Conservation (phyloP, 768 basidiomycete species). For the Cystoderma amianthinum region DNA sequence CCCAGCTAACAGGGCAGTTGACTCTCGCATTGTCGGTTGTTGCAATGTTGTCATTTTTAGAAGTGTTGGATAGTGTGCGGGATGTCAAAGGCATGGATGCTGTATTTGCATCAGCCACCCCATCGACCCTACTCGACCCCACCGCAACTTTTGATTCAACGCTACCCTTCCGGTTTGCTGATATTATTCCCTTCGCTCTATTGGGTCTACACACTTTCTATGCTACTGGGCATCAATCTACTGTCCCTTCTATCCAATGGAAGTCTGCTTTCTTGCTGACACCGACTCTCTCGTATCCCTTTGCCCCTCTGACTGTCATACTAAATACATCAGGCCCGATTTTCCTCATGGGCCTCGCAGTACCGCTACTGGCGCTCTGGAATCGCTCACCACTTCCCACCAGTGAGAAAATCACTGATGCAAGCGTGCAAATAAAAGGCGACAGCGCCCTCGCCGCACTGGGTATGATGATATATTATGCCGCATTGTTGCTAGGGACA, state of each 20-base stretch:
- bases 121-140: constrained; percentile 34
- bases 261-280: constrained; percentile 86
- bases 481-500: constrained; percentile 55
- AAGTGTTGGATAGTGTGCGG: constrained; percentile 74
- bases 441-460: constrained; percentile 49
- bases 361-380: constrained; percentile 77
- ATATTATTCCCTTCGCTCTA: constrained; percentile 68
- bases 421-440: constrained; percentile 24
- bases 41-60: constrained; percentile 70
- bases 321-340: constrained; percentile 76
- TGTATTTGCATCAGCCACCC: constrained; percentile 40
- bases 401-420: constrained; percentile 8
- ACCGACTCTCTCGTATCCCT: constrained; percentile 59
- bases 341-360: constrained; percentile 56
- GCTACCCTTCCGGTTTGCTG: constrained; percentile 48
- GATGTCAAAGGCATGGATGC: constrained; percentile 55
- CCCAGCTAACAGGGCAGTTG: constrained; percentile 80
- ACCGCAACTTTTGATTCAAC: constrained; percentile 18
- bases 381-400: constrained; percentile 55
- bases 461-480: constrained; percentile 66
- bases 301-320: constrained; percentile 66
- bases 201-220: constrained; percentile 77
- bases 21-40: constrained; percentile 57
- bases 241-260: constrained; percentile 90
- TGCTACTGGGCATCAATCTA: constrained; percentile 88